Evolutionary conservation across 805 yeast species (phyloP), one percentile per base, ranked within the genome.

Genomic region (Maudiozyma bulderi): DNA sequence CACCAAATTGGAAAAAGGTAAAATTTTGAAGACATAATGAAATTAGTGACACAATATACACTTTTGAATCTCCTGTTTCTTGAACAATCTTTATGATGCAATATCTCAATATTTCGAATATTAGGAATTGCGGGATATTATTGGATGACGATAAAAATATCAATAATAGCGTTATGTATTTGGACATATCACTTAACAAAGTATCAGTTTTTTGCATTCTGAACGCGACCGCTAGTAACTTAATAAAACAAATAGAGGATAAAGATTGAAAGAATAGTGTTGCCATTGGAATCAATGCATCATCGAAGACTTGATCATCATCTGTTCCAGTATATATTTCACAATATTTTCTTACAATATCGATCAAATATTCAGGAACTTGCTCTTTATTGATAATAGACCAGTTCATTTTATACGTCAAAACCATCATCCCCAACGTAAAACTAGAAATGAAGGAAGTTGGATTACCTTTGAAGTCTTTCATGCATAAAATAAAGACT

Each of bases 1-100:
- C 87, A 0, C 98, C 98, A 62, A 84, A 74, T 20, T 86, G 86
- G 69, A 86, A 93, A 62, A 91, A 93, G 0, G 89, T 69, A 40
- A 88, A 70, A 55, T 87, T 82, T 61, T 88, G 95, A 45, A 88
- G 54, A 26, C 84, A 62, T 3, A 88, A 54, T 5, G 62, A 57
- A 13, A 52, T 14, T 35, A 57, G 39, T 1, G 60, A 44, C 7
- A 50, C 45, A 13, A 56, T 15, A n/a, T 45, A 47, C 2, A 50
- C 44, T 35, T 54, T 45, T 4, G 52, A 49, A 8, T 44, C 31
- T 38, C 53, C 56, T 11, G 50, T 26, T 3, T 28, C 44, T 10
- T 13, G 43, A 8, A 56, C 33, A 7, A 57, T 35, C 4, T 45
- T 50, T 1, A 40, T 34, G n/a, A 57, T 32, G 5, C 50, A 47